Base-by-base conservation (phyloP, 306 rosid genomes). In the Castanea mollissima region DNA sequence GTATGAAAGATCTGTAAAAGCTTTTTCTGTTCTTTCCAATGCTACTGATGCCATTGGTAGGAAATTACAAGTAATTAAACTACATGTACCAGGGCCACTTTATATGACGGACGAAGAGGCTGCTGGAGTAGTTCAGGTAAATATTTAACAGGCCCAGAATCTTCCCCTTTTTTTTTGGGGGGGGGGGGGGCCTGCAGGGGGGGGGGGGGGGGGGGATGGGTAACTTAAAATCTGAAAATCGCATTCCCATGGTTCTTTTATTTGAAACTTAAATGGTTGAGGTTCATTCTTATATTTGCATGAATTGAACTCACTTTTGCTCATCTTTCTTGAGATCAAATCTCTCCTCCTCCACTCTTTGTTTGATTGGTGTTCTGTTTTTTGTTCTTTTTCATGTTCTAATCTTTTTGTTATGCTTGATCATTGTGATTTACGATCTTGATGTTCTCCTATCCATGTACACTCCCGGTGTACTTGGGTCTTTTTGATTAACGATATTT, bases 51-150 rank as follows among this genome's bases (percentile, higher is more conserved):
- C 98, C 73, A 81, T 71, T 9, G 97, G 88, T 86, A 87, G 98
- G 85, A 90, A 90, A 38, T 69, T 95, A 46, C 90, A 95, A 83
- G 79, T 93, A 69, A 88, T 93, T 62, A 95, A 93, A 84, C 81
- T 95, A 44, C 98, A 91, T 68, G 81, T 93, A 75, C 97, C 99
- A 0, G 88, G 82, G 41, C 94, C 99, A 63, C 88, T 95, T 34
- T 79, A 90, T 83, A 90, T 86, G 94, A 90, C 97, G 6, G 87
- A 88, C 38, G 77, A 87, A 82, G 99, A 93, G 91, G 90, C 98
- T 80, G 85, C 86, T 54, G 98, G 96, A 55, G 18, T 93, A 78
- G 19, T 59, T 64, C 84, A 81, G 94, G 99, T 90, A 80, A 77
- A 25, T 76, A 62, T 73, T 64, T 32, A 52, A 71, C 3, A 4